Evolutionary conservation across 257 asterid genomes (phyloP).

Genomic region (Nemophila menziesii): DNA sequence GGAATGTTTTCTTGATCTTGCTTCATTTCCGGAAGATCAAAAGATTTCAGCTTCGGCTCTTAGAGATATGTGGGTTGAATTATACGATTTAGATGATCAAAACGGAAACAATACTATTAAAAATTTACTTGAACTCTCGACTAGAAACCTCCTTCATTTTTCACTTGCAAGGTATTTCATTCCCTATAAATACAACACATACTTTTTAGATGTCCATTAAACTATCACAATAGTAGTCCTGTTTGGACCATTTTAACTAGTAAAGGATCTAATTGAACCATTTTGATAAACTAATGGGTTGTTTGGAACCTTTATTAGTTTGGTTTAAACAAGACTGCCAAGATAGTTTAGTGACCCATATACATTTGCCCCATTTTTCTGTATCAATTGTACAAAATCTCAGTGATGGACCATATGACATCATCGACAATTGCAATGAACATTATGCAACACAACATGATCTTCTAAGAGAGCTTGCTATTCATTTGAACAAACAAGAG

Average conservation of each 20-base stretch:
- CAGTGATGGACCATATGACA: too few relatives aligned
- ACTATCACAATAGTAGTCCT: too few relatives aligned
- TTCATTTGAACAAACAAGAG: constrained; percentile 10
- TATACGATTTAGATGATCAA: constrained; percentile 22
- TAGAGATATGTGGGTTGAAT: constrained; percentile 28
- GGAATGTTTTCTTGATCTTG: constrained; percentile 25
- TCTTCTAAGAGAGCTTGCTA: constrained; percentile 24
- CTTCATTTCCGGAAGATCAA: constrained; percentile 27
- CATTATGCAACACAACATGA: constrained; percentile 26
- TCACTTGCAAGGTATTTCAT: constrained; percentile 25
- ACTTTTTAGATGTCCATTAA: too few relatives aligned
- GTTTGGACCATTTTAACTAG: too few relatives aligned
- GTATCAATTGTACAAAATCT: too few relatives aligned
- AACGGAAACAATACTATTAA: constrained; percentile 13
- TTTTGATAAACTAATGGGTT: too few relatives aligned
- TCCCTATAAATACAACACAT: too few relatives aligned
- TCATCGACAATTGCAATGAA: constrained; percentile 17
- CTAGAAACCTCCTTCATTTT: constrained; percentile 23
- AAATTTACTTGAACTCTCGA: constrained; percentile 17
- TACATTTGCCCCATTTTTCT: too few relatives aligned
- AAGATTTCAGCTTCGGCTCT: constrained; percentile 21
- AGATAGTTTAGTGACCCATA: too few relatives aligned
- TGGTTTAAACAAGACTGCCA: too few relatives aligned
- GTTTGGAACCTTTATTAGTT: too few relatives aligned
- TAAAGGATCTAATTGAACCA: too few relatives aligned